A percentile compares a stretch with the other conserved stretches of the same genome.
These are phyloP conservation scores for Volvariella surrecta DNA, from an alignment of 1,284 basidiomycete genomes.

Conservation along the genomic window DNA sequence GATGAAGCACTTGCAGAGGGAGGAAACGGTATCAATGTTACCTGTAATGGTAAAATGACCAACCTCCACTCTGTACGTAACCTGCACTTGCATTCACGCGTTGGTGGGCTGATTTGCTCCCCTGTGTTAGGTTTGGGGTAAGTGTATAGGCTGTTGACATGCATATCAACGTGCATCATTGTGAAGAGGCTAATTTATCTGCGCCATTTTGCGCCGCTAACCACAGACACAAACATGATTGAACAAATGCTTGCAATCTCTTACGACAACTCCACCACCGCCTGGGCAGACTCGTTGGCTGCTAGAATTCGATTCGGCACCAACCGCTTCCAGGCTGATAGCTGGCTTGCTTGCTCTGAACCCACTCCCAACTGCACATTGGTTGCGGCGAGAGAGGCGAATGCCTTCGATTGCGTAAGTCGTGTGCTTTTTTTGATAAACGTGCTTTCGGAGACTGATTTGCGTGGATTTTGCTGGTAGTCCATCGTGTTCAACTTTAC, in stretches of 20 bases:
- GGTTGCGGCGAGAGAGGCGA: constrained; percentile 43
- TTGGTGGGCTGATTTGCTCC: no score
- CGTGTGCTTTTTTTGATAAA: neutral
- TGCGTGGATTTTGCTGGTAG: constrained; percentile 23
- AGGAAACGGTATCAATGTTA: constrained; percentile 33
- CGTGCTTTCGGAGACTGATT: no score
- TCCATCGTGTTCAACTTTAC: constrained; percentile 39
- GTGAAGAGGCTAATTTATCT: neutral
- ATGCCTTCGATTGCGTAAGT: constrained; percentile 43
- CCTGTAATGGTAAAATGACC: constrained; percentile 29
- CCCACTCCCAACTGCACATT: constrained; percentile 36
- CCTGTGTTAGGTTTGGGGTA: constrained; percentile 26
- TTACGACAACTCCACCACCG: constrained; percentile 28
- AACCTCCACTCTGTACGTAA: constrained; percentile 42
- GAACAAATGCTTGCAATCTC: constrained; percentile 32
- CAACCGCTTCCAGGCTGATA: constrained; percentile 25
- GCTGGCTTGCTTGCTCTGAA: constrained; percentile 40
- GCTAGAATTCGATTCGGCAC: constrained; percentile 35
- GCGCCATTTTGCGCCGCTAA: neutral
- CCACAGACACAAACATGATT: constrained; percentile 37
- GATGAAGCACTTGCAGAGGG: constrained; percentile 33
- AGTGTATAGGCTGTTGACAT: no score
- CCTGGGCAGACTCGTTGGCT: constrained; percentile 35
- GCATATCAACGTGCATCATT: no score
- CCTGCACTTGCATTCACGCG: no score